A percentile compares a stretch with the other conserved stretches of the same genome.
Evolutionary conservation across 202 grass and related monocot species (phyloP).

Genomic region (Carex arenaria): DNA sequence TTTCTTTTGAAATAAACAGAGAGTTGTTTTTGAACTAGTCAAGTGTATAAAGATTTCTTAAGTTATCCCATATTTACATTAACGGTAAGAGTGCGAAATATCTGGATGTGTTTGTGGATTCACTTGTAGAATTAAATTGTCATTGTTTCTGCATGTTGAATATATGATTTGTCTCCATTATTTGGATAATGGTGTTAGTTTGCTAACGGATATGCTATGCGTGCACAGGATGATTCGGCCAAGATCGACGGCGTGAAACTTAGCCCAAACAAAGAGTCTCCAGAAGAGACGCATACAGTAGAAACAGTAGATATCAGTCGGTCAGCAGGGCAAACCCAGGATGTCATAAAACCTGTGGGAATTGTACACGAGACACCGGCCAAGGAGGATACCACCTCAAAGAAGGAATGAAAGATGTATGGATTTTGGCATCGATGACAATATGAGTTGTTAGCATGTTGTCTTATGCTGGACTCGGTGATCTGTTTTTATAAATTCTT

Average conservation of each 20-base stretch:
- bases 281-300: conserved; percentile 18
- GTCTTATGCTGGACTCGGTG: not conserved
- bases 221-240: not conserved
- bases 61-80: too few relatives aligned
- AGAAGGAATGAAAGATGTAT: conserved; percentile 35
- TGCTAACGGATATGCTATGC: not conserved
- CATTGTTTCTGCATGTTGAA: too few relatives aligned
- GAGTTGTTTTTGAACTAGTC: not conserved
- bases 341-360: conserved; percentile 20
- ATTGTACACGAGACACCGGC: conserved; percentile 47
- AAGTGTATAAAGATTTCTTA: not conserved
- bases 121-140: too few relatives aligned
- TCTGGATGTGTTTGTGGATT: too few relatives aligned
- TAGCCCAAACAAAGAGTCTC: not conserved
- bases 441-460: not conserved
- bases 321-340: conserved; percentile 33
- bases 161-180: too few relatives aligned
- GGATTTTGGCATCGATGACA: not conserved
- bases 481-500: not conserved
- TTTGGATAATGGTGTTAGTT: not conserved
- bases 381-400: conserved; percentile 15
- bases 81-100: too few relatives aligned
- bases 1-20: too few relatives aligned
- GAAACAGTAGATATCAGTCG: conserved; percentile 44
- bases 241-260: not conserved